Evolutionary conservation across 352 stramenopile species (phyloP), one percentile per base, ranked within the genome.

Genomic region (Phytophthora meadii): DNA sequence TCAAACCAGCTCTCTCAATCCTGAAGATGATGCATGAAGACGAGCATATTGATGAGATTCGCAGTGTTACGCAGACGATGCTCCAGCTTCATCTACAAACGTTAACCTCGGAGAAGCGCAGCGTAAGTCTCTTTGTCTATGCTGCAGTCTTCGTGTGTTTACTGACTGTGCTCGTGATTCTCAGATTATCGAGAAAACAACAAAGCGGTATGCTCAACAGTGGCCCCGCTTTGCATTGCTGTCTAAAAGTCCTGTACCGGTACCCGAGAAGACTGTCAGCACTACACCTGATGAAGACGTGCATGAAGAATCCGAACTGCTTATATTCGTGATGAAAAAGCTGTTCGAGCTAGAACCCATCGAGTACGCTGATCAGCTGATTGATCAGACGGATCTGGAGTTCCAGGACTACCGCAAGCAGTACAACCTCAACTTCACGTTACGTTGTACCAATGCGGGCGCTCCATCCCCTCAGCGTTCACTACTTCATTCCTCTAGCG

Each of bases 181-280:
- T 12, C 52, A 87, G 78, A 65, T 86, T 7, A 28, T 88, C 14
- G 69, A 85, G 25, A 77, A 74, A 25, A 82, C 69, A 9, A 67
- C 56, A 14, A 76, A 65, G 34, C 66, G 69, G 9, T 87, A 77
- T 46, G 24, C 65, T 5, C 22, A 55, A 5, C 54, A 76, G 25
- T 57, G 65, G 42, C 25, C 51, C 22, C 49, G 54, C 19, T 78
- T 82, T 42, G 53, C 30, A n/a, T 39, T 58, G 34, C 40, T 70
- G 5, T 59, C 60, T n/a, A 42, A 54, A 49, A 41, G 39, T 50
- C 10, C 37, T 4, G 2, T 41, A 5, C 25, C 57, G 66, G 30
- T 11, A 34, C 30, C 30, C 30, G 54, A 61, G 27, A 36, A 39
- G 12, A 3, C 19, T 25, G 17, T 14, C 46, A 28, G 5, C 10